Evolutionary conservation across 768 basidiomycete genomes (phyloP).

Genomic region (Leucocoprinus sp.): DNA sequence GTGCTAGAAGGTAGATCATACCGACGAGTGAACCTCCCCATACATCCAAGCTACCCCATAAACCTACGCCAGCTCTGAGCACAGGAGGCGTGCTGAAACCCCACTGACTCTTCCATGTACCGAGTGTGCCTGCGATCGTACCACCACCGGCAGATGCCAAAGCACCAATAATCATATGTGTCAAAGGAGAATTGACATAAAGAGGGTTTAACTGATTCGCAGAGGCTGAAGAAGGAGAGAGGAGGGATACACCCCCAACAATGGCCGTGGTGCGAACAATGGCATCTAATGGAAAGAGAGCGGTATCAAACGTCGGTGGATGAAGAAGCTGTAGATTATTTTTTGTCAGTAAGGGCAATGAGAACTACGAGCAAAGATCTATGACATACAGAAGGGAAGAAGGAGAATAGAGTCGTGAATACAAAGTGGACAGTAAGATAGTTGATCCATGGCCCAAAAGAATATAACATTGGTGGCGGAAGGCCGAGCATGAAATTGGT

Average conservation of each 20-base stretch:
- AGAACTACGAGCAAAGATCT: constrained; percentile 3
- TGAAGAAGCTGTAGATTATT: constrained; percentile 20
- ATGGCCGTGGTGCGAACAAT: constrained; percentile 37
- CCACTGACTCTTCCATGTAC: constrained; percentile 37
- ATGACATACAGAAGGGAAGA: constrained; percentile 31
- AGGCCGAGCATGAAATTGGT: constrained; percentile 36
- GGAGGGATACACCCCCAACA: constrained; percentile 26
- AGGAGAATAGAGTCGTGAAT: constrained; percentile 32
- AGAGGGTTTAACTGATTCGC: constrained; percentile 22
- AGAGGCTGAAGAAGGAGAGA: constrained; percentile 19
- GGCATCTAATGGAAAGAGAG: constrained; percentile 43
- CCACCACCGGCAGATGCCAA: constrained; percentile 41
- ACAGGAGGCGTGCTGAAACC: constrained; percentile 37
- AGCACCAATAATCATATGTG: constrained; percentile 40
- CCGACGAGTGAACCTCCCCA: constrained; percentile 45
- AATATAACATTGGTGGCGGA: constrained; percentile 40
- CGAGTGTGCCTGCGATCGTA: constrained; percentile 33
- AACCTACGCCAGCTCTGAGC: constrained; percentile 30
- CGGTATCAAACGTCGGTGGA: constrained; percentile 29
- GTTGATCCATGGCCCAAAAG: constrained; percentile 36
- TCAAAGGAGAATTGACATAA: constrained; percentile 31
- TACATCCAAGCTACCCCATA: constrained; percentile 36
- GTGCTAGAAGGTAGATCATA: constrained; percentile 10
- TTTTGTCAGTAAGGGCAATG: background rate
- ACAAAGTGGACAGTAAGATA: constrained; percentile 39